A percentile compares a stretch with the other conserved stretches of the same genome.
Evolutionary conservation across 2,329 filamentous ascomycete genomes (phyloP).

Genomic region (Talaromyces rugulosus): DNA sequence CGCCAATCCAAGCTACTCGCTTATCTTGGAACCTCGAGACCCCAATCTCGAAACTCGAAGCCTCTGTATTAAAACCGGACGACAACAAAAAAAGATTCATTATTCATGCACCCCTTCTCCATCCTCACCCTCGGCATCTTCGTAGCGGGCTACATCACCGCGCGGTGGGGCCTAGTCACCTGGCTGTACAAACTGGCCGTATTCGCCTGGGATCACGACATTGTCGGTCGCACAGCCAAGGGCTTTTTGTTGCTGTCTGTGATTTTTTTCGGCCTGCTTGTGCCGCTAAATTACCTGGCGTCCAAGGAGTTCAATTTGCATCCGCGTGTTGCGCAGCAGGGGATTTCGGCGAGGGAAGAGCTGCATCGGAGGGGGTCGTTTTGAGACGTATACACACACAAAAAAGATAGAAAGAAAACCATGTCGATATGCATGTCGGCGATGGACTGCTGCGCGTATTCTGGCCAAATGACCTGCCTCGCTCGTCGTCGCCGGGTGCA

Average conservation of each 20-base stretch:
- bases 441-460: slow-evolving; percentile 97
- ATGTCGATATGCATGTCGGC: slow-evolving; percentile 61
- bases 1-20: neutral
- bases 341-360: slow-evolving; percentile 93
- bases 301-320: slow-evolving; percentile 78
- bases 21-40: neutral
- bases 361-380: slow-evolving; percentile 91
- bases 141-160: slow-evolving; percentile 98
- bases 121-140: slow-evolving; percentile 95
- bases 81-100: neutral
- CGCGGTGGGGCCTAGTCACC: slow-evolving; percentile 96
- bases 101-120: slow-evolving; percentile 93
- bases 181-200: slow-evolving; percentile 94
- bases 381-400: slow-evolving; percentile 44
- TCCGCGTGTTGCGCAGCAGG: slow-evolving; percentile 70
- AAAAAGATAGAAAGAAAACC: neutral
- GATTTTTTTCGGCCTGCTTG: slow-evolving; percentile 76
- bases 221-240: slow-evolving; percentile 83
- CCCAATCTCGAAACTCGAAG: neutral
- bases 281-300: slow-evolving; percentile 81
- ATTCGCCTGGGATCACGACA: slow-evolving; percentile 98
- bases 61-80: neutral
- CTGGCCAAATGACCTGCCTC: slow-evolving; percentile 84
- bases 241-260: slow-evolving; percentile 78
- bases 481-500: slow-evolving; percentile 70